Percentiles rank a stretch among this genome's conserved stretches.
phyloP scores from a whole-genome alignment of 2,329 filamentous ascomycete genomes.

The Calonectria crousiana region DNA sequence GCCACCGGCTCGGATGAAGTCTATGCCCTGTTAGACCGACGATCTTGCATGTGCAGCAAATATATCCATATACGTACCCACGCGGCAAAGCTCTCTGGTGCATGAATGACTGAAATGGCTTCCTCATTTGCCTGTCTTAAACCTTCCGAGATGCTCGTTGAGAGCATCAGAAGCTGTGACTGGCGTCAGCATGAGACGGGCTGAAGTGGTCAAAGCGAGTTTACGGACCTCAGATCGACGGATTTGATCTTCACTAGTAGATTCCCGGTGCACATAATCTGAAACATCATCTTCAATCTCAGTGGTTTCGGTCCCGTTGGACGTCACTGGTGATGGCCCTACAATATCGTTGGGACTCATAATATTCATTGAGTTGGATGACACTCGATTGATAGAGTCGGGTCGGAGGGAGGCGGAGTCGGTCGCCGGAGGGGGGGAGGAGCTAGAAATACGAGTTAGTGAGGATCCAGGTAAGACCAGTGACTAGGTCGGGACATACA shows the following conservation, averaged over 20 bases:
- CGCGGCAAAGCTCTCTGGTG: constrained; percentile 82
- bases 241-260: constrained; percentile 21
- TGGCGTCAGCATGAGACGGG: neutral
- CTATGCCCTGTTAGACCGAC: constrained; percentile 44
- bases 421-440: constrained; percentile 50
- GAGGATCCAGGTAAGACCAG: neutral
- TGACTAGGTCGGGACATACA: constrained; percentile 56
- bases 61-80: constrained; percentile 71
- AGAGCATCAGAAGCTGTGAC: constrained; percentile 63
- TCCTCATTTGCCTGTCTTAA: constrained; percentile 76
- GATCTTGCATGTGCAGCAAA: neutral
- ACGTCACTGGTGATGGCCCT: constrained; percentile 87
- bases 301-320: constrained; percentile 84
- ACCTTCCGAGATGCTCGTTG: constrained; percentile 68
- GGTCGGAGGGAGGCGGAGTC: constrained; percentile 66
- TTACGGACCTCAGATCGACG: constrained; percentile 50
- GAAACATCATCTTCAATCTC: constrained; percentile 84
- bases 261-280: constrained; percentile 65
- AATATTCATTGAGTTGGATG: constrained; percentile 65
- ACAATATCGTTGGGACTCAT: constrained; percentile 77
- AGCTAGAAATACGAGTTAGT: constrained; percentile 42
- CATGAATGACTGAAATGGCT: constrained; percentile 91
- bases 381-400: constrained; percentile 60
- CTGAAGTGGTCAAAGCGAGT: neutral
- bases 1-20: constrained; percentile 55